phyloP scores from a whole-genome alignment of 2,329 filamentous ascomycete genomes.

The Phyllosticta ampelicida region DNA sequence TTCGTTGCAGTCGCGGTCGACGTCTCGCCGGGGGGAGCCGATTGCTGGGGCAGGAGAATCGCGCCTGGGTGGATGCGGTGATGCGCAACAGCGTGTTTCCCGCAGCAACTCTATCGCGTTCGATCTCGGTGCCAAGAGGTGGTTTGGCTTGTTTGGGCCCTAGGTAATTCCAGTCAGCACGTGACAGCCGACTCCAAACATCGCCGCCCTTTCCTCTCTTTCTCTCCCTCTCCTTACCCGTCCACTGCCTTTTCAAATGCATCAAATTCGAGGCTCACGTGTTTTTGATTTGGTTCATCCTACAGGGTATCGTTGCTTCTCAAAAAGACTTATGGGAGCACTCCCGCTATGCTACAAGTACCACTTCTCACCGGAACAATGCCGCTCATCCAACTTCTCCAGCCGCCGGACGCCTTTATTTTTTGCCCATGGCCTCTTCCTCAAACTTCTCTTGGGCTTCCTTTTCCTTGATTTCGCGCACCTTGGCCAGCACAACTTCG shows the following conservation, averaged over 20 bases:
- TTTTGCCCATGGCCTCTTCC: conserved; percentile 39
- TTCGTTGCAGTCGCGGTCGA: background rate
- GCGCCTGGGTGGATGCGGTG: conserved; percentile 8
- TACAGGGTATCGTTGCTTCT: conserved; percentile 20
- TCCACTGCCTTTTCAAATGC: background rate
- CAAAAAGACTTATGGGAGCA: conserved; percentile 10
- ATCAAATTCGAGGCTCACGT: background rate
- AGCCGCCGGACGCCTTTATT: background rate
- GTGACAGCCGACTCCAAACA: background rate
- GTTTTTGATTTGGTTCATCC: conserved; percentile 7
- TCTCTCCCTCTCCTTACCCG: background rate
- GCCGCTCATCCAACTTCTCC: background rate
- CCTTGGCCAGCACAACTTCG: conserved; percentile 89
- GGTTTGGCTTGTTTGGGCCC: background rate
- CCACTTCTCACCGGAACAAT: background rate
- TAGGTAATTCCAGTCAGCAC: background rate
- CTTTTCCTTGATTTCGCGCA: conserved; percentile 80
- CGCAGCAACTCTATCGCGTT: conserved; percentile 10
- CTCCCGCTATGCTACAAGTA: background rate
- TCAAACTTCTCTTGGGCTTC: conserved; percentile 62
- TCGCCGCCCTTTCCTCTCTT: background rate
- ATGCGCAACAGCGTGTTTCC: conserved; percentile 9
- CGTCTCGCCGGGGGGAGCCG: background rate
- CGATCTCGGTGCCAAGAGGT: conserved; percentile 7
- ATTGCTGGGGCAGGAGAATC: conserved; percentile 2